Evolutionary conservation across 352 stramenopile species (phyloP).

Genomic region (Globisporangium splendens): DNA sequence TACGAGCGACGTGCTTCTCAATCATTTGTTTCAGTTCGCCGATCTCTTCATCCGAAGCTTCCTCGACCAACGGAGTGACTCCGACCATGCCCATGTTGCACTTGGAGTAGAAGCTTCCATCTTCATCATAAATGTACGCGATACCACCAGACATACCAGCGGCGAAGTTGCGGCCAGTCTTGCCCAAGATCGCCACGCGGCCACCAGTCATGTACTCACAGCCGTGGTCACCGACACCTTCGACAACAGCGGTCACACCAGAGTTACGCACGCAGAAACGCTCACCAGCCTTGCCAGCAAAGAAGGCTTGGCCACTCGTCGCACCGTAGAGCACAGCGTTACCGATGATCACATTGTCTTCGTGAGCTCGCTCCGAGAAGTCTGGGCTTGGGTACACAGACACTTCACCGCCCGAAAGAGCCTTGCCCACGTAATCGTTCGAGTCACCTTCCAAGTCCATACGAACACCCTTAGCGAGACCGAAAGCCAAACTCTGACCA

Average conservation of each 20-base stretch:
- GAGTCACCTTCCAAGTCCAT: slow-evolving; percentile 92
- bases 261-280: slow-evolving; percentile 97
- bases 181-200: slow-evolving; percentile 89
- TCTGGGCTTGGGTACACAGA: slow-evolving; percentile 81
- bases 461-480: slow-evolving; percentile 91
- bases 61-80: slow-evolving; percentile 58
- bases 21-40: slow-evolving; percentile 86
- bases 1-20: slow-evolving; percentile 86
- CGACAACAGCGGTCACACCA: slow-evolving; percentile 93
- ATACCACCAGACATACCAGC: slow-evolving; percentile 96
- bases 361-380: slow-evolving; percentile 63
- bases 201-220: slow-evolving; percentile 99
- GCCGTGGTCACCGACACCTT: slow-evolving; percentile 95
- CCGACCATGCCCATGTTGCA: slow-evolving; percentile 97
- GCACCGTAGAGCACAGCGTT: slow-evolving; percentile 95
- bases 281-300: slow-evolving; percentile 94
- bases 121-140: slow-evolving; percentile 95
- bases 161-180: slow-evolving; percentile 95
- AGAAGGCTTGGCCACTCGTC: slow-evolving; percentile 93
- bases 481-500: slow-evolving; percentile 93
- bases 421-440: slow-evolving; percentile 97
- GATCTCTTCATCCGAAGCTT: slow-evolving; percentile 67
- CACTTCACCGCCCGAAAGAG: slow-evolving; percentile 91
- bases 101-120: slow-evolving; percentile 88
- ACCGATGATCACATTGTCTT: slow-evolving; percentile 91